Evolutionary conservation across 2,329 filamentous ascomycete genomes (phyloP), one percentile per base, ranked within the genome.

Genomic region (Teratosphaeria nubilosa): DNA sequence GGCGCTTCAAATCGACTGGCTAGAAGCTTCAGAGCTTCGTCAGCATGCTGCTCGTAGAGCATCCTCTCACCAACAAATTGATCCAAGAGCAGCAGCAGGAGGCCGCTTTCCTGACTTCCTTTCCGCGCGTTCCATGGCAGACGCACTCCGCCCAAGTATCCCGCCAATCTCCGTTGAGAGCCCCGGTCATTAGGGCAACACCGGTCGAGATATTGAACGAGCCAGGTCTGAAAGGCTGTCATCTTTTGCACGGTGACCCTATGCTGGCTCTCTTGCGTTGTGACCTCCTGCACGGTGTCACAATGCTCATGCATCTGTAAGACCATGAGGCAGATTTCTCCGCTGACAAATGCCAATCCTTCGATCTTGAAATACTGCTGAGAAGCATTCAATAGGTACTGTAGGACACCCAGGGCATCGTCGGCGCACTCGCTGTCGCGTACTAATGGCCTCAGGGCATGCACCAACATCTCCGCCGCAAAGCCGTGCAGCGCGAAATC

Each of bases 391-490:
- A 97, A 78, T 1, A 99, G 80, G 72, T 95, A 96, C 70, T 90
- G 87, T 60, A 88, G 85, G 34, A 99, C 82, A 0, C 91, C 92
- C 51, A 97, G 79, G 1, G 89, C 86, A 75, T 99, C 94, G 68
- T 96, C 90, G 10, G 91, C 88, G 72, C 92, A 97, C 68, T 95
- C 87, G 0, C 86, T 81, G 64, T 97, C 87, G 1, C 86, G 86
- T 5, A 97, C 77, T 64, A 91, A 95, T 0, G 85, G 84, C 10
- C 87, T 81, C 22, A 96, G 78, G 1, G 88, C 86, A 66, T 91
- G 88, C 1, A 99, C 78, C 0, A 95, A 79, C 88, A 96, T 94
- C 71, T 99, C 90, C 14, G 96, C 72, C 11, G 90, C 88, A 68
- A 97, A 97, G 0, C 87, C 88, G 48, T 83, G 77, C 25, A 87